These are phyloP conservation scores for Mortierella antarctica DNA, from an alignment of 192 early-diverging fungal species.

Conservation along the genomic window DNA sequence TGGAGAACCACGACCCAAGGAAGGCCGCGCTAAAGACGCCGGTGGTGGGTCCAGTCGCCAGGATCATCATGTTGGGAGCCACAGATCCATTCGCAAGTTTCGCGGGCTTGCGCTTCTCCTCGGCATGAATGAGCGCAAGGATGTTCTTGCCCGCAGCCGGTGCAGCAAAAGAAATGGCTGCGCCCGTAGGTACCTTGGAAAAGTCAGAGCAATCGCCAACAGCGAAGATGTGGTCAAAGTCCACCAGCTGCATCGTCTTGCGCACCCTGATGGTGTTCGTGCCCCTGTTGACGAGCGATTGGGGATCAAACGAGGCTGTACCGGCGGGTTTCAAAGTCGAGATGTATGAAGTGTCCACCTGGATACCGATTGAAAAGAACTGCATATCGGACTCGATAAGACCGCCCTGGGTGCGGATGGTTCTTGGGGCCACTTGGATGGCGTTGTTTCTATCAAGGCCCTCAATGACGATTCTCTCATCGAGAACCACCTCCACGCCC, in stretches of 20 bases:
- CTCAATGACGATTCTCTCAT: conserved; percentile 59
- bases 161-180: conserved; percentile 4
- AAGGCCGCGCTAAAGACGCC: conserved; percentile 23
- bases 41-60: conserved; percentile 35
- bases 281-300: conserved; percentile 36
- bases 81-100: conserved; percentile 7
- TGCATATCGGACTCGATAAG: conserved; percentile 68
- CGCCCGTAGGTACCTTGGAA: conserved; percentile 27
- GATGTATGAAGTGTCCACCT: conserved; percentile 59
- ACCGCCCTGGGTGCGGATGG: conserved; percentile 59
- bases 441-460: conserved; percentile 34
- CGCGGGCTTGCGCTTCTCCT: neutral
- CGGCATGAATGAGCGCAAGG: conserved; percentile 1
- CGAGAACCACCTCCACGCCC: conserved; percentile 62
- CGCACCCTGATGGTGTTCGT: conserved; percentile 59
- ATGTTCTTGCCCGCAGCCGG: conserved; percentile 40
- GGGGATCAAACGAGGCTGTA: conserved; percentile 12
- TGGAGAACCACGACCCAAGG: conserved; percentile 16
- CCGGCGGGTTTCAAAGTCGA: conserved; percentile 42
- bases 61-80: conserved; percentile 17
- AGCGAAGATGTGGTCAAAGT: conserved; percentile 59
- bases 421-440: conserved; percentile 51
- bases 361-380: conserved; percentile 58
- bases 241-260: conserved; percentile 59
- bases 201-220: conserved; percentile 63